A percentile compares a stretch with the other conserved stretches of the same genome.
Conservation (phyloP, 163 green algal species). For the Volvox carteri region DNA sequence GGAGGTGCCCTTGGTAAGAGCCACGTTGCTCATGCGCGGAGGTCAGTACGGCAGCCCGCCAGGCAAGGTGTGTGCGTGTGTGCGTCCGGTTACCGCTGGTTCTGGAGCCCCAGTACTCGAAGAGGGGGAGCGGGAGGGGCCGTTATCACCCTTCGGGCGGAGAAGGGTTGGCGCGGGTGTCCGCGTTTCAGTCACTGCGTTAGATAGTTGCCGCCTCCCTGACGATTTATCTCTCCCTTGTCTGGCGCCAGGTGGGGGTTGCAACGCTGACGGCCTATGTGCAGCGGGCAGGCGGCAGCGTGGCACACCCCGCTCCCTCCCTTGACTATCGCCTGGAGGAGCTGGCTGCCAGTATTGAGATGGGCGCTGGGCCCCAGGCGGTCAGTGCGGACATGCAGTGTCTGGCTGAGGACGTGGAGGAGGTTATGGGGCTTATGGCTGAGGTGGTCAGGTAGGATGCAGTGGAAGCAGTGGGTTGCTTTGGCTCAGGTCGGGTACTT, state of each 20-base stretch:
- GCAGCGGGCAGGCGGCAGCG: slow-evolving; percentile 81
- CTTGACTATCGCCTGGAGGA: slow-evolving; percentile 85
- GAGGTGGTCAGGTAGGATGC: slow-evolving; percentile 44
- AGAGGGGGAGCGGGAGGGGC: too few relatives aligned
- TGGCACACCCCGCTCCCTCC: slow-evolving; percentile 62
- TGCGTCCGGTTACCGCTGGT: too few relatives aligned
- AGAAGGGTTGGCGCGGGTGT: too few relatives aligned
- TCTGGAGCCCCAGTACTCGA: too few relatives aligned
- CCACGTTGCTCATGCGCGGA: slow-evolving; percentile 83
- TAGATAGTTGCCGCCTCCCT: too few relatives aligned
- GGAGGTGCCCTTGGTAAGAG: slow-evolving; percentile 85
- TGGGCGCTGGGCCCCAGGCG: slow-evolving; percentile 50
- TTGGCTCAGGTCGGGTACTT: too few relatives aligned
- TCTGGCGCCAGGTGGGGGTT: slow-evolving; percentile 85
- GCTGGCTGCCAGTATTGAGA: slow-evolving; percentile 75
- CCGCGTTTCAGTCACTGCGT: too few relatives aligned
- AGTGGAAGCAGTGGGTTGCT: too few relatives aligned
- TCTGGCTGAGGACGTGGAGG: slow-evolving; percentile 71
- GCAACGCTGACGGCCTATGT: slow-evolving; percentile 77
- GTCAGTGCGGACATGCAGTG: slow-evolving; percentile 74
- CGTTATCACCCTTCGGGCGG: too few relatives aligned
- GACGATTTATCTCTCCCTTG: too few relatives aligned
- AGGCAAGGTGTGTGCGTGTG: slow-evolving; percentile 78
- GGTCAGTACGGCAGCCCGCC: slow-evolving; percentile 76
- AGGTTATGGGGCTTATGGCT: slow-evolving; percentile 76